Conservation (phyloP, 2,329 filamentous ascomycete genomes). For the Capronia epimyces region DNA sequence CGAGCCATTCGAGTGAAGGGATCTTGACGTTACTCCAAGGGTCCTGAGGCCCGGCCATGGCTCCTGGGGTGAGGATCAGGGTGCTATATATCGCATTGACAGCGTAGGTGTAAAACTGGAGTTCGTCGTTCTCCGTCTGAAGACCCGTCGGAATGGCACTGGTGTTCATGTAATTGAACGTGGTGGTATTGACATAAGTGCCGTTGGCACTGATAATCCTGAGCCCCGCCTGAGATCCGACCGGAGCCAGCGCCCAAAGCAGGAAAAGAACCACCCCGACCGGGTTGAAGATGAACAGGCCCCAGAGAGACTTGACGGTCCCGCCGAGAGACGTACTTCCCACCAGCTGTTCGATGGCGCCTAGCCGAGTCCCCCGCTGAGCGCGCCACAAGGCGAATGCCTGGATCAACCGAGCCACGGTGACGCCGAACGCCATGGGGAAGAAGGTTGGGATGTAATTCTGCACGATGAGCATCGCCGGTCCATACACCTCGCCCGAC, state of each 20-base stretch:
- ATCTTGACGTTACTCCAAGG: slow-evolving; percentile 7
- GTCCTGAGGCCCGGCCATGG: slow-evolving; percentile 2
- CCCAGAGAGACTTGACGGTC: background rate
- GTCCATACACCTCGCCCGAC: slow-evolving; percentile 5
- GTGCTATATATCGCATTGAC: slow-evolving; percentile 4
- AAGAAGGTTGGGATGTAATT: slow-evolving; percentile 8
- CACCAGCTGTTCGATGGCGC: slow-evolving; percentile 2
- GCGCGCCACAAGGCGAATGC: slow-evolving; percentile 3
- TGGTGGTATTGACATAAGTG: slow-evolving; percentile 5
- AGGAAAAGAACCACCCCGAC: background rate
- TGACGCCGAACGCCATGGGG: slow-evolving; percentile 1
- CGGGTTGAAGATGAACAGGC: slow-evolving; percentile 1
- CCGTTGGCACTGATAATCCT: slow-evolving; percentile 8
- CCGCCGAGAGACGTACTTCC: slow-evolving; percentile 3
- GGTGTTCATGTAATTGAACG: slow-evolving; percentile 3
- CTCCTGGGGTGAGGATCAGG: background rate
- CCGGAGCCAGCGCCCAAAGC: slow-evolving; percentile 1
- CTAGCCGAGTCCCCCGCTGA: slow-evolving; percentile 2
- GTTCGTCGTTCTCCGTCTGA: background rate
- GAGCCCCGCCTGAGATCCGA: slow-evolving; percentile 6
- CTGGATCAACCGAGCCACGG: slow-evolving; percentile 1
- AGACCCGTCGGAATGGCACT: slow-evolving; percentile 5
- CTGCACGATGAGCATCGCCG: slow-evolving; percentile 4
- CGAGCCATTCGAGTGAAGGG: slow-evolving; percentile 3
- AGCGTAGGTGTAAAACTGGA: slow-evolving; percentile 3